Base-by-base conservation (phyloP, 2,329 filamentous ascomycete species). In the Lecanicillium sp. region DNA sequence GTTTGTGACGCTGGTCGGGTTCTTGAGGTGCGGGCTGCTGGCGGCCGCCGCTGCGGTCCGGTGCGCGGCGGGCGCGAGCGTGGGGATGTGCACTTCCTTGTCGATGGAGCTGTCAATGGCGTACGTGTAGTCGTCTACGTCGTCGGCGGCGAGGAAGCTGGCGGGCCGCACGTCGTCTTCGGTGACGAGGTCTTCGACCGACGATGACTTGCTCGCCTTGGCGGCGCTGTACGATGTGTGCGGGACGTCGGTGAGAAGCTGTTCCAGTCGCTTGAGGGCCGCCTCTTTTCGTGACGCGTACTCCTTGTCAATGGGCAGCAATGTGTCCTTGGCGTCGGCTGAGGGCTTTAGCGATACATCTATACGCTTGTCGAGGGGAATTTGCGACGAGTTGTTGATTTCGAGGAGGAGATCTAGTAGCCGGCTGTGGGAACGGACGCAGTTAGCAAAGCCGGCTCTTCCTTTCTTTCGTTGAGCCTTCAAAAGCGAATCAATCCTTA, bases 1-100 rank as follows among this genome's bases (percentile, higher is more conserved):
- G 60, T 94, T 96, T 65, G 94, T 94, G 3, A 95, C 89, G 43
- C 86, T 94, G 30, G 87, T 85, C 0, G 89, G 88, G 57, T 97
- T 97, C 50, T 69, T 66, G 30, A 69, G 58, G 32, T 64, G 48
- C 52, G 62, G 50, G 61, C 66, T 52, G 33, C 60, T 53, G 49
- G 57, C 61, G 39, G 55, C 60, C 42, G 58, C 56, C 17, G 54
- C 52, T 39, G 56, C 56, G 14, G 47, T 46, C 28, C 59, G 55
- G 22, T 64, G 50, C 46, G 64, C 64, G 30, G 66, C 64, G 5
- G 75, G 72, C 10, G 77, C 75, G 29, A 78, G 63, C 5, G 69
- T 68, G 17, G 68, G 60, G 44, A 74, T 51, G 34, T 61, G 58
- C n/a, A 59, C 50, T 15, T 72, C 56, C 15, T 64, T 54, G 11